Conservation (phyloP, 306 rosid genomes). For the Rosa lucieae region DNA sequence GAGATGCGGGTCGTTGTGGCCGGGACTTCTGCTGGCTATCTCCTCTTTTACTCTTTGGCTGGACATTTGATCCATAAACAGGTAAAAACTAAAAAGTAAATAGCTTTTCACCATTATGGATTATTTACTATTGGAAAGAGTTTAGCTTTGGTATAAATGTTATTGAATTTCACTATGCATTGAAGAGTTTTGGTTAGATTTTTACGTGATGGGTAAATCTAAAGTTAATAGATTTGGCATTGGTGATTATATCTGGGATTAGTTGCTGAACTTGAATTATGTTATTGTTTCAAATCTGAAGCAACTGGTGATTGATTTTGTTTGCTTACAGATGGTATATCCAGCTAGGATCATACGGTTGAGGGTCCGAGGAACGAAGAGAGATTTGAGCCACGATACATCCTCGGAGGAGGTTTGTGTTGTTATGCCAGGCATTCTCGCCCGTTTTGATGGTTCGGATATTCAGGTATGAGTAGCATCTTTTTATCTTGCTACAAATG, state of each 20-base stretch:
- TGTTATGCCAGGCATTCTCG: constrained; percentile 76
- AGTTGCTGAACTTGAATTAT: neutral
- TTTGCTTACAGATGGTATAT: constrained; percentile 55
- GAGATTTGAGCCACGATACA: constrained; percentile 69
- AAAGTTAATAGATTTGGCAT: neutral
- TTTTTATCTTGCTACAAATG: neutral
- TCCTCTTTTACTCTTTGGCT: constrained; percentile 65
- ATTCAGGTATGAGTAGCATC: constrained; percentile 59
- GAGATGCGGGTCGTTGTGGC: constrained; percentile 74
- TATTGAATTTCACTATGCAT: neutral
- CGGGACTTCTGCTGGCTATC: constrained; percentile 76
- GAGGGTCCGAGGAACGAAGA: constrained; percentile 86
- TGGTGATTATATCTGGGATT: neutral
- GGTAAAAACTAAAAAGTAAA: constrained; percentile 38
- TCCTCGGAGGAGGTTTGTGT: constrained; percentile 87
- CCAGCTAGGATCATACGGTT: constrained; percentile 71
- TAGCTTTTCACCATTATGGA: neutral
- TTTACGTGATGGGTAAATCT: neutral
- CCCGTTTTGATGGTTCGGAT: constrained; percentile 81
- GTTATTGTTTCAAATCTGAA: neutral
- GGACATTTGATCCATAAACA: constrained; percentile 78
- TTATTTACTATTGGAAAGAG: neutral
- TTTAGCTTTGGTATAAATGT: neutral
- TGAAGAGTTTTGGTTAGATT: neutral
- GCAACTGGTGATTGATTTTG: constrained; percentile 24